phyloP scores from a whole-genome alignment of 148 eudicot genomes.

The Mesembryanthemum crystallinum region DNA sequence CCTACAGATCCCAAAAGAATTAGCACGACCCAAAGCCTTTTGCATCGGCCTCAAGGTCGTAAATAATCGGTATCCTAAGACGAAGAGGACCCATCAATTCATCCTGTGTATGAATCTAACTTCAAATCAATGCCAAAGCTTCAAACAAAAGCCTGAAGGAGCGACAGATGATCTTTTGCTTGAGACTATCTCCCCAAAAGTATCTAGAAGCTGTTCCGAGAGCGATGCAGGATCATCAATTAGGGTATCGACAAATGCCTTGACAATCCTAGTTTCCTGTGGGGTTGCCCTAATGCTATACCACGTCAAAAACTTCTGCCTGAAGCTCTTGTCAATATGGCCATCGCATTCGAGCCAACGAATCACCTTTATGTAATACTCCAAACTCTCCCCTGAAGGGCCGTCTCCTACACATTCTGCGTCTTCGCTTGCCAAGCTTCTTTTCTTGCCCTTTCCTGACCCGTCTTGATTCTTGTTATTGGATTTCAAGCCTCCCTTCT shows the following conservation, averaged over 20 bases:
- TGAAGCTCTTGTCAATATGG: conserved; percentile 62
- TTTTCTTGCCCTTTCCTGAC: conserved; percentile 46
- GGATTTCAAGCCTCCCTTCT: conserved; percentile 32
- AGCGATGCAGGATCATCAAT: conserved; percentile 66
- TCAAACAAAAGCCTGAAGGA: conserved; percentile 65
- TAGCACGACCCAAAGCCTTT: conserved; percentile 18
- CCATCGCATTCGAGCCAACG: conserved; percentile 72
- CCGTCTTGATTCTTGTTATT: conserved; percentile 32
- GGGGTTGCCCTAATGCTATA: conserved; percentile 75
- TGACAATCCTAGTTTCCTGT: conserved; percentile 67
- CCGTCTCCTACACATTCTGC: conserved; percentile 37
- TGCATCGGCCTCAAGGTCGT: conserved; percentile 21
- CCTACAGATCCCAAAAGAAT: conserved; percentile 25
- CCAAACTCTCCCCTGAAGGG: conserved; percentile 40
- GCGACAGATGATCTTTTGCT: conserved; percentile 44
- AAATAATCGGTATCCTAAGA: conserved; percentile 22
- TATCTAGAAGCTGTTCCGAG: conserved; percentile 78
- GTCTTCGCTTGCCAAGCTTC: conserved; percentile 33
- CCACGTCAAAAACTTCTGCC: conserved; percentile 84
- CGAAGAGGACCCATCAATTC: not conserved
- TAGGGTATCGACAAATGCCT: conserved; percentile 62
- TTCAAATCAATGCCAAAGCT: conserved; percentile 71
- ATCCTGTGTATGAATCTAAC: not conserved
- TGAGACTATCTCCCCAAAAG: conserved; percentile 60
- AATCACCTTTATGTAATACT: conserved; percentile 63